phyloP scores from a whole-genome alignment of 208 protist genomes.

The Entamoeba invadens region DNA sequence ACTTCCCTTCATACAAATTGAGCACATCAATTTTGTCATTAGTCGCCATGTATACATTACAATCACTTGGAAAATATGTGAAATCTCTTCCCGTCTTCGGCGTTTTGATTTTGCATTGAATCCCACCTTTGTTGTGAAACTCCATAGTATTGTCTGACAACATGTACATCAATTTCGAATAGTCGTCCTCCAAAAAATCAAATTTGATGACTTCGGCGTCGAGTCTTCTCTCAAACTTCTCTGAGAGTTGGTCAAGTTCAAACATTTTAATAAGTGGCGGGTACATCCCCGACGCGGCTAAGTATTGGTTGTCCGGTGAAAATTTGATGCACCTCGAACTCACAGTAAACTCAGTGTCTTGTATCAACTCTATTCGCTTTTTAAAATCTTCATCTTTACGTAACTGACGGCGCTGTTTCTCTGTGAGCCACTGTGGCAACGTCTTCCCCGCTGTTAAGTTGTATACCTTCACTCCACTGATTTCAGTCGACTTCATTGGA shows the following conservation, averaged over 20 bases:
- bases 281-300: constrained; percentile 33
- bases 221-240: constrained; percentile 38
- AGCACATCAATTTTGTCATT: constrained; percentile 39
- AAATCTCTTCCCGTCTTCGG: constrained; percentile 44
- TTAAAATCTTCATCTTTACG: constrained; percentile 13
- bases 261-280: constrained; percentile 39
- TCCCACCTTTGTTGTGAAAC: constrained; percentile 36
- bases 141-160: constrained; percentile 40
- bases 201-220: constrained; percentile 26
- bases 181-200: constrained; percentile 40
- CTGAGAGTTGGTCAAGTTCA: constrained; percentile 34
- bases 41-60: constrained; percentile 30
- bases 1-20: constrained; percentile 50
- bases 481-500: neutral
- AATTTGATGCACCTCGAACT: neutral
- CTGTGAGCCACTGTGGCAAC: constrained; percentile 46
- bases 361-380: constrained; percentile 34
- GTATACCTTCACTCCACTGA: constrained; percentile 48
- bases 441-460: constrained; percentile 50
- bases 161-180: constrained; percentile 40
- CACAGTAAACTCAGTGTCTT: constrained; percentile 44
- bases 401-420: constrained; percentile 28
- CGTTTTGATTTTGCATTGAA: constrained; percentile 39
- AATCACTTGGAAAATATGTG: constrained; percentile 33
- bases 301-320: neutral